Evolutionary conservation across 106 monocot species (phyloP).

Genomic region (Apostasia shenzhenica): DNA sequence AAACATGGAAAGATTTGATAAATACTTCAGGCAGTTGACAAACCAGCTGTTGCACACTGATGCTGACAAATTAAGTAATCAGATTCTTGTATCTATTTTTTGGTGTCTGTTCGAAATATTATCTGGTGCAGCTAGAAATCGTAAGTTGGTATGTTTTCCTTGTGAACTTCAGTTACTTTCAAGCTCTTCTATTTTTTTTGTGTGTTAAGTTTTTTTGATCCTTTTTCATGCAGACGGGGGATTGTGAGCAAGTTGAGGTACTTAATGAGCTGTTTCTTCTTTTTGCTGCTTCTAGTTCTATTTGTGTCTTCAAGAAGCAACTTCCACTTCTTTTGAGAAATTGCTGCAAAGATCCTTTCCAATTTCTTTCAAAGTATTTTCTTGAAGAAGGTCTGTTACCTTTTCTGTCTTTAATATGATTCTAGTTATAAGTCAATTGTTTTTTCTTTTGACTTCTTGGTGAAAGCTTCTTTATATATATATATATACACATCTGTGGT

Average conservation of each 20-base stretch:
- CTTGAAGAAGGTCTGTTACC: slow-evolving; percentile 54
- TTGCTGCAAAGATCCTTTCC: slow-evolving; percentile 38
- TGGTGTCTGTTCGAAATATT: slow-evolving; percentile 59
- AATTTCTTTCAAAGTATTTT: slow-evolving; percentile 76
- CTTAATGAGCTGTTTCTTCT: slow-evolving; percentile 66
- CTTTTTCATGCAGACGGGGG: slow-evolving; percentile 24
- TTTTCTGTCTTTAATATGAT: too few species aligned
- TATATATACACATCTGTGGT: too few species aligned
- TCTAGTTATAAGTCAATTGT: too few species aligned
- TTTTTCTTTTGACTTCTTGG: too few species aligned
- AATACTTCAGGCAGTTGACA: slow-evolving; percentile 28
- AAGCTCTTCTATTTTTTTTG: neutral
- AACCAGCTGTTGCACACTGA: slow-evolving; percentile 28
- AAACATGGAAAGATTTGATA: slow-evolving; percentile 41
- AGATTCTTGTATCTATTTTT: slow-evolving; percentile 48
- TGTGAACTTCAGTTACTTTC: neutral
- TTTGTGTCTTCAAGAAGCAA: slow-evolving; percentile 58
- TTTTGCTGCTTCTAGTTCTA: slow-evolving; percentile 39
- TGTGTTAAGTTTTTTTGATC: neutral
- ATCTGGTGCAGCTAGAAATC: slow-evolving; percentile 1
- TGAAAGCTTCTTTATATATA: too few species aligned
- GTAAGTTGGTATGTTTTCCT: slow-evolving; percentile 24
- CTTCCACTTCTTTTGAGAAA: slow-evolving; percentile 48
- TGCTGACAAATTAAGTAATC: slow-evolving; percentile 34
- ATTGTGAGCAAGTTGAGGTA: slow-evolving; percentile 16